Conservation (phyloP, 176 grass and related monocot genomes). For the Oryza brachyantha region DNA sequence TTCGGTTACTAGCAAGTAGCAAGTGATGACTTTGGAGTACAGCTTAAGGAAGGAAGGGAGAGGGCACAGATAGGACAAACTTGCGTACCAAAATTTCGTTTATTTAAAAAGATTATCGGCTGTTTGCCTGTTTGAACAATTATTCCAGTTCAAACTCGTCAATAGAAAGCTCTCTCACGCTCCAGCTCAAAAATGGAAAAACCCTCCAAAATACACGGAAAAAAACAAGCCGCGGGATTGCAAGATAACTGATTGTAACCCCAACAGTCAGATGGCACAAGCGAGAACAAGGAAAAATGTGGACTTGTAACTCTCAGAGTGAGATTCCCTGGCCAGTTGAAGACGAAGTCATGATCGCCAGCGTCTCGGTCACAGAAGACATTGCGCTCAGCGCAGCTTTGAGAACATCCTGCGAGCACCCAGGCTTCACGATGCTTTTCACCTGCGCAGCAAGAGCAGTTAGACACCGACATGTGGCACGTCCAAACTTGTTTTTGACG, state of each 20-base stretch:
- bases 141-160: conserved; percentile 31
- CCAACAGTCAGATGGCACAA: conserved; percentile 2
- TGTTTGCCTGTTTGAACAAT: conserved; percentile 41
- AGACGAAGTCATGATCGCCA: conserved; percentile 75
- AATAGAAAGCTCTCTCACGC: neutral
- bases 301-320: conserved; percentile 28
- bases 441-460: conserved; percentile 44
- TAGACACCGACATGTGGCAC: neutral
- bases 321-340: conserved; percentile 31
- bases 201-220: too few relatives aligned
- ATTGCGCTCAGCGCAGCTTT: conserved; percentile 82
- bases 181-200: conserved; percentile 28
- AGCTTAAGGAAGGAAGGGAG: too few relatives aligned
- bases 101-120: conserved; percentile 14
- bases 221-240: neutral
- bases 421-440: conserved; percentile 95
- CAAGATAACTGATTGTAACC: conserved; percentile 12
- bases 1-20: too few relatives aligned
- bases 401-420: conserved; percentile 91
- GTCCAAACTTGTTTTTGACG: neutral
- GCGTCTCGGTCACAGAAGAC: conserved; percentile 83
- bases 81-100: conserved; percentile 25
- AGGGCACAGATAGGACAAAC: neutral
- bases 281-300: neutral
- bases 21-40: too few relatives aligned